Evolutionary conservation across 2,329 filamentous ascomycete species (phyloP).

Genomic region (Diaporthe destruens): DNA sequence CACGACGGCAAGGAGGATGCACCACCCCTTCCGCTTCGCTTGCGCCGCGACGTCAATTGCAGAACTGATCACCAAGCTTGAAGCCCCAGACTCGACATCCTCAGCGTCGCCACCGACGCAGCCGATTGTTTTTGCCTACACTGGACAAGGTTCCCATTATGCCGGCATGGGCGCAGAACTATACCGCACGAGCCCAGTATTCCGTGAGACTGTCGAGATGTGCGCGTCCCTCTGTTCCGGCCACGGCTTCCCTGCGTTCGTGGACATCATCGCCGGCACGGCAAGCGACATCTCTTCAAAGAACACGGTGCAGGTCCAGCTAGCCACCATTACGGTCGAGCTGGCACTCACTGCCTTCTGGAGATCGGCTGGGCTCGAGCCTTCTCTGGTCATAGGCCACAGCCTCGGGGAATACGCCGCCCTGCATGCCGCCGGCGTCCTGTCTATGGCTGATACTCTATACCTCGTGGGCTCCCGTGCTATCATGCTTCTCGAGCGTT

Average conservation of each 20-base stretch:
- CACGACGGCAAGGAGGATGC: constrained; percentile 70
- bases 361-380: constrained; percentile 61
- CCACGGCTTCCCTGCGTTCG: constrained; percentile 63
- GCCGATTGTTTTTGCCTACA: constrained; percentile 61
- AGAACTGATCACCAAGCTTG: constrained; percentile 52
- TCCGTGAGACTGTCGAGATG: constrained; percentile 63
- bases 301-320: constrained; percentile 60
- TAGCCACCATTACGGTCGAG: constrained; percentile 61
- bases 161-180: constrained; percentile 59
- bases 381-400: constrained; percentile 62
- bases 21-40: constrained; percentile 64
- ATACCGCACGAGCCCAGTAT: constrained; percentile 55
- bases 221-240: constrained; percentile 62
- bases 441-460: constrained; percentile 75
- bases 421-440: constrained; percentile 73
- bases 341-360: constrained; percentile 64
- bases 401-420: constrained; percentile 55
- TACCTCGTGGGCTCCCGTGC: constrained; percentile 75
- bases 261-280: constrained; percentile 58
- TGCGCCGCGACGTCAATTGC: constrained; percentile 53
- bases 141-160: constrained; percentile 62
- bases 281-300: constrained; percentile 53
- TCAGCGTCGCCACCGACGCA: constrained; percentile 53
- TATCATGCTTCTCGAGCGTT: constrained; percentile 69
- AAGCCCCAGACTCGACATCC: constrained; percentile 50